Conservation (phyloP, 164 flowering plant genomes). For the Cinnamomum chago region DNA sequence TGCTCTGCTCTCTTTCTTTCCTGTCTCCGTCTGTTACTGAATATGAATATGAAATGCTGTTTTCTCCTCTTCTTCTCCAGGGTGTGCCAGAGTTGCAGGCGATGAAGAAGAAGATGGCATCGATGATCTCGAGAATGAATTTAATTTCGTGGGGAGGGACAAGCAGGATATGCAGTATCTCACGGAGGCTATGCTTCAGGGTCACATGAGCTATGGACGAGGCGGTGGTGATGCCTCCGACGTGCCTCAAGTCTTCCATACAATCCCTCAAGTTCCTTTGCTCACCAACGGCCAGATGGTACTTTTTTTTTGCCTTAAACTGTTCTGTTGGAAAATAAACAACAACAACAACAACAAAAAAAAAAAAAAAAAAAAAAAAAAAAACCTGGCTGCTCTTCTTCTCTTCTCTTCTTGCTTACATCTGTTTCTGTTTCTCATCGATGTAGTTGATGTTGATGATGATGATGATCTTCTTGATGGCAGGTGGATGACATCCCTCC, state of each 20-base stretch:
- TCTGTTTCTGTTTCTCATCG: not conserved
- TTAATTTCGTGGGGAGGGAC: conserved; percentile 31
- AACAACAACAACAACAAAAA: too few relatives aligned
- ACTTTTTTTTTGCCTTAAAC: not conserved
- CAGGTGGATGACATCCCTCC: conserved; percentile 55
- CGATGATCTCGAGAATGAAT: conserved; percentile 60
- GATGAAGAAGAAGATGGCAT: conserved; percentile 61
- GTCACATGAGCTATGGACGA: conserved; percentile 36
- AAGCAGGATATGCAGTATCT: conserved; percentile 32
- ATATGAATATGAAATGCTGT: not conserved
- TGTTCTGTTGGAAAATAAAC: too few relatives aligned
- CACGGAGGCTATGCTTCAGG: conserved; percentile 34
- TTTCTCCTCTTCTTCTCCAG: conserved; percentile 21
- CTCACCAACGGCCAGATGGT: conserved; percentile 42
- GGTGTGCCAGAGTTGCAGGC: conserved; percentile 59
- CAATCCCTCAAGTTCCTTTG: conserved; percentile 37
- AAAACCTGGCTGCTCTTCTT: not conserved
- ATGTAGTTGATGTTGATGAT: not conserved
- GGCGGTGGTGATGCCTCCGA: conserved; percentile 32
- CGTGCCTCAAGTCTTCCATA: conserved; percentile 36
- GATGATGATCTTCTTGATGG: not conserved
- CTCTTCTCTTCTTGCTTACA: not conserved
- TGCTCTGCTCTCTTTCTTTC: not conserved
- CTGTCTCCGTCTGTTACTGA: not conserved
- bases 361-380: too few relatives aligned